Evolutionary conservation across 176 grass and related monocot genomes (phyloP).

Genomic region (Eragrostis curvula): DNA sequence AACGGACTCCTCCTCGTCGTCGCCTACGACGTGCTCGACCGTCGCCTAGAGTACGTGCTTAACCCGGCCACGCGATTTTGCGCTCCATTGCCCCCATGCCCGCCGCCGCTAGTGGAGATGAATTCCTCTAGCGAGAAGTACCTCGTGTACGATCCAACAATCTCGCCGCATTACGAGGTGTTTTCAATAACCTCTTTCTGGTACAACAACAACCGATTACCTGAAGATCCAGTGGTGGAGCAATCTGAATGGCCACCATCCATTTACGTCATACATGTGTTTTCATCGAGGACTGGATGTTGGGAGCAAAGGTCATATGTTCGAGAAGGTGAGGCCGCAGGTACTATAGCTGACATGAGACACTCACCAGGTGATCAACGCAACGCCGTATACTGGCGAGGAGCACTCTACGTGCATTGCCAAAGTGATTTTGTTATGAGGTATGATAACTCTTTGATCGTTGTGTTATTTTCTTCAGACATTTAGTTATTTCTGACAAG

Average conservation of each 20-base stretch:
- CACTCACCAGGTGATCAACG: no score
- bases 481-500: no score
- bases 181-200: neutral
- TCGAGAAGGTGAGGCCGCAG: neutral
- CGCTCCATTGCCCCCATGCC: neutral
- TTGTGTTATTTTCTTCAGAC: neutral
- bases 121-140: neutral
- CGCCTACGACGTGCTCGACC: neutral
- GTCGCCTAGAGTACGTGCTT: neutral
- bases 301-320: neutral
- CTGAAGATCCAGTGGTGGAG: neutral
- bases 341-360: neutral
- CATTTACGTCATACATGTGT: neutral
- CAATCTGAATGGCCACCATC: slow-evolving; percentile 19
- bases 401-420: neutral
- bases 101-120: neutral
- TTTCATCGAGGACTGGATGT: neutral
- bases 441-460: no score
- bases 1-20: slow-evolving; percentile 2
- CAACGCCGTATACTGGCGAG: neutral
- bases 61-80: neutral
- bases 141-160: neutral
- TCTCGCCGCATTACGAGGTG: neutral
- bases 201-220: neutral
- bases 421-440: neutral